A percentile compares a stretch with the other conserved stretches of the same genome.
These are phyloP conservation scores for Kodamaea alishanica DNA, from an alignment of 1,139 yeast species.

Conservation along the genomic window DNA sequence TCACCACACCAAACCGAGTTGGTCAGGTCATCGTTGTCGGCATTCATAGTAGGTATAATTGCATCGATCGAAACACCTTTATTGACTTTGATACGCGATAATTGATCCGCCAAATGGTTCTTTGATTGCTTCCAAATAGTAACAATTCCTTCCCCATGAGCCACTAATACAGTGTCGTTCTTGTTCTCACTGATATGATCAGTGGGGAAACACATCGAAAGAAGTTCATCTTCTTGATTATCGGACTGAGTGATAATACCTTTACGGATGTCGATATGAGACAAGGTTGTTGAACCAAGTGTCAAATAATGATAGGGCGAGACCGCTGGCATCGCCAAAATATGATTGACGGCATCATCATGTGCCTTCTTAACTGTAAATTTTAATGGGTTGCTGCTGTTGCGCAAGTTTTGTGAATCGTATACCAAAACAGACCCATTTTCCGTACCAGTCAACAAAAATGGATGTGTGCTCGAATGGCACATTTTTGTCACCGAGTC, in stretches of 20 bases:
- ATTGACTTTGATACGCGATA: constrained; percentile 69
- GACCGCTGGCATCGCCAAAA: constrained; percentile 62
- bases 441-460: constrained; percentile 76
- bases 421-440: constrained; percentile 61
- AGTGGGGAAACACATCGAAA: constrained; percentile 64
- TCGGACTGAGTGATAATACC: constrained; percentile 65
- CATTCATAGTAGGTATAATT: constrained; percentile 70
- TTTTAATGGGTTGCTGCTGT: constrained; percentile 21
- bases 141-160: constrained; percentile 90
- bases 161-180: constrained; percentile 62
- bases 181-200: constrained; percentile 50
- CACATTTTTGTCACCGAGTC: constrained; percentile 58
- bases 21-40: constrained; percentile 49
- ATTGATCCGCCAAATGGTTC: constrained; percentile 70
- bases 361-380: constrained; percentile 54
- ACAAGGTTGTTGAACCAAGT: constrained; percentile 77
- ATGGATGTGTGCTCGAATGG: constrained; percentile 61
- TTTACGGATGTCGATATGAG: constrained; percentile 76
- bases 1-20: constrained; percentile 79
- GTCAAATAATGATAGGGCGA: constrained; percentile 81
- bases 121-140: constrained; percentile 82
- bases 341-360: constrained; percentile 72
- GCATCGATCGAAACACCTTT: constrained; percentile 77
- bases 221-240: constrained; percentile 89
- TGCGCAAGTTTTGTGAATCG: constrained; percentile 49